Base-by-base conservation (phyloP, 169 alveolate genomes). In the Toxoplasma gondii region DNA sequence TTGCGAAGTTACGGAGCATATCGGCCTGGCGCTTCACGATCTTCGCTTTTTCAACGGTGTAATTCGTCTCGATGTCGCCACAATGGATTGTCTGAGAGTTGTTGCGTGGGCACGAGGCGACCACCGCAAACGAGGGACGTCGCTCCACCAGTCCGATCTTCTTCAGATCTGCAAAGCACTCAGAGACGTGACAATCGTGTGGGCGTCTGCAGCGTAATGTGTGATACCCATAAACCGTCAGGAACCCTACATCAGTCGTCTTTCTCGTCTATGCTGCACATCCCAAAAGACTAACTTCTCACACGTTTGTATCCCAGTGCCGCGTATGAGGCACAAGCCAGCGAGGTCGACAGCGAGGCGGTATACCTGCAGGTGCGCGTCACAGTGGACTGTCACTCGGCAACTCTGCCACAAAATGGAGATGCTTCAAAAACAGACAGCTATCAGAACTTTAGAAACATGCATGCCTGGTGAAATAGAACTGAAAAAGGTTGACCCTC, bases 51-150 rank as follows among this genome's bases (percentile, higher is more conserved):
- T 90, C 88, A 36, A 97, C 58, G 27, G 98, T 96, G 93, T 97
- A 97, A 94, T 97, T 97, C 84, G 98, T 97, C 96, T 97, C 98
- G 64, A 97, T 97, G 90, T 97, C 98, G 0, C 98, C 98, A 84
- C 98, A 97, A 92, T 97, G 98, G 19, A 97, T 97, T 9, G 98
- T 97, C 74, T 97, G 98, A 27, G 98, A 96, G 93, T 97, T 97
- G 95, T 97, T 97, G 83, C 95, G 96, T n/a, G 98, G 97, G 92
- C 96, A 96, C 0, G 98, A 97, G 53, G 98, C 98, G 39, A 97
- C 98, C 36, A 96, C 84, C 2, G 98, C 98, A 93, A 95, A 97
- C 36, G 94, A 97, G 43, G 92, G 84, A 53, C 98, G 92, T 54
- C 98, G 92, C 82, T 97, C 98, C 91, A 97, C 88, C 29, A 97